Percentiles rank a stretch among this genome's conserved stretches.
phyloP scores from a whole-genome alignment of 352 stramenopile species.

The Phytophthora pini region DNA sequence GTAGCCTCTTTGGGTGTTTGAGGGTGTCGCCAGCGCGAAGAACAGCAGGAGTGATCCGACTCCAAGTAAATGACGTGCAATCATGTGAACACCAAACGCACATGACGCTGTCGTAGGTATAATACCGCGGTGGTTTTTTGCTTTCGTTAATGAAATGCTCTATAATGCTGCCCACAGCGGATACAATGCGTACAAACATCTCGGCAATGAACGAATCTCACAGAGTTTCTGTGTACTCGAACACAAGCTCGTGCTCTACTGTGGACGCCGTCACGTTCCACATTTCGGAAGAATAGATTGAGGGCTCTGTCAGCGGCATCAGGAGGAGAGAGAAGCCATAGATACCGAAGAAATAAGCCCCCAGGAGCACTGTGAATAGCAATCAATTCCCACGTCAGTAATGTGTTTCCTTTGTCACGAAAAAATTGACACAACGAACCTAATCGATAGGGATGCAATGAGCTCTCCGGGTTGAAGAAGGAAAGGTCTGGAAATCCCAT shows the following conservation, averaged over 20 bases:
- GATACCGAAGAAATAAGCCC: constrained; percentile 84
- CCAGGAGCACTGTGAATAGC: constrained; percentile 65
- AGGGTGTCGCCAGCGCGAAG: constrained; percentile 8
- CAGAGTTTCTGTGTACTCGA: constrained; percentile 48
- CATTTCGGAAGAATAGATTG: constrained; percentile 81
- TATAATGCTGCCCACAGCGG: constrained; percentile 32
- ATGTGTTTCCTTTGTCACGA: background rate
- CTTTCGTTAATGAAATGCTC: constrained; percentile 43
- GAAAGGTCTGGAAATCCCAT: constrained; percentile 94
- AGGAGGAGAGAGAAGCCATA: constrained; percentile 78
- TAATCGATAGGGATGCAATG: constrained; percentile 80
- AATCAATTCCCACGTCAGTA: constrained; percentile 9
- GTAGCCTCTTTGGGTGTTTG: constrained; percentile 17
- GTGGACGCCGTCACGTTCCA: constrained; percentile 80
- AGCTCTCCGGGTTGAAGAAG: constrained; percentile 83
- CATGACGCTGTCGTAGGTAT: constrained; percentile 13
- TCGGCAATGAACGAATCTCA: constrained; percentile 22
- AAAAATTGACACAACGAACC: constrained; percentile 33
- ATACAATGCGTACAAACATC: constrained; percentile 31
- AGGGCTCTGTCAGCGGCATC: constrained; percentile 78
- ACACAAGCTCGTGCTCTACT: constrained; percentile 51
- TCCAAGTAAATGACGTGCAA: constrained; percentile 29
- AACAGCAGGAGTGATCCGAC: background rate
- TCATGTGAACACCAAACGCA: constrained; percentile 31
- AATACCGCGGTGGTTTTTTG: constrained; percentile 30